Evolutionary conservation across 371 early-diverging fungal species (phyloP).

Genomic region (Mucor circinelloides): DNA sequence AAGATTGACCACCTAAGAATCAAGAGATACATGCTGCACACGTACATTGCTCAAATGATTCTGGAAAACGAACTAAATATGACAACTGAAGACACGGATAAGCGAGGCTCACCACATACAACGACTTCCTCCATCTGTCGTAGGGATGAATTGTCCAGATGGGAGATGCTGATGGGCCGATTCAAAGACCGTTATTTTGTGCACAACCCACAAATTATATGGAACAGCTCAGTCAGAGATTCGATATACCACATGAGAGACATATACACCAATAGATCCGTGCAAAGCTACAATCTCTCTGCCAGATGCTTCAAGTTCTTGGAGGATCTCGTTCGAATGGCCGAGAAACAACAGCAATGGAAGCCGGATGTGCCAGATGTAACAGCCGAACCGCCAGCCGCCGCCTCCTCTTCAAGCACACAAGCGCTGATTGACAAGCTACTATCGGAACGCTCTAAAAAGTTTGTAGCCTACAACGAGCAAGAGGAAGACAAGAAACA

Average conservation of each 20-base stretch:
- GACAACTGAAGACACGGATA: neutral
- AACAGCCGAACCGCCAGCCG: neutral
- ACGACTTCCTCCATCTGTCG: constrained; percentile 4
- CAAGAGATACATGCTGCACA: constrained; percentile 18
- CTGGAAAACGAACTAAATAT: constrained; percentile 18
- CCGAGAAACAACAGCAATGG: constrained; percentile 27
- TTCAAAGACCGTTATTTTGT: constrained; percentile 29
- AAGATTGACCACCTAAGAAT: constrained; percentile 16
- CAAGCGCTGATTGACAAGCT: constrained; percentile 57
- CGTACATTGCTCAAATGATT: constrained; percentile 16
- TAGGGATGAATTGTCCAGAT: constrained; percentile 6
- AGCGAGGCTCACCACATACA: neutral
- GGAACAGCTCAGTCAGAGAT: constrained; percentile 36
- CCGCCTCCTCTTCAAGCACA: constrained; percentile 17
- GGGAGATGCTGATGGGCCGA: constrained; percentile 30
- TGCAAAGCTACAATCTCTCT: constrained; percentile 28
- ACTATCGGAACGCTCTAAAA: constrained; percentile 45
- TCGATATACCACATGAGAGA: constrained; percentile 21
- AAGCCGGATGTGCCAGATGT: constrained; percentile 13
- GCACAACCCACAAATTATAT: constrained; percentile 37
- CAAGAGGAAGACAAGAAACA: constrained; percentile 25
- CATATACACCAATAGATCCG: constrained; percentile 11
- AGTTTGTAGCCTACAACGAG: constrained; percentile 54
- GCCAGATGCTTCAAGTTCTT: constrained; percentile 32
- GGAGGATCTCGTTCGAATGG: constrained; percentile 30